Evolutionary conservation across 1,139 yeast genomes (phyloP), one percentile per base, ranked within the genome.

Genomic region (Suhomyces taliae): DNA sequence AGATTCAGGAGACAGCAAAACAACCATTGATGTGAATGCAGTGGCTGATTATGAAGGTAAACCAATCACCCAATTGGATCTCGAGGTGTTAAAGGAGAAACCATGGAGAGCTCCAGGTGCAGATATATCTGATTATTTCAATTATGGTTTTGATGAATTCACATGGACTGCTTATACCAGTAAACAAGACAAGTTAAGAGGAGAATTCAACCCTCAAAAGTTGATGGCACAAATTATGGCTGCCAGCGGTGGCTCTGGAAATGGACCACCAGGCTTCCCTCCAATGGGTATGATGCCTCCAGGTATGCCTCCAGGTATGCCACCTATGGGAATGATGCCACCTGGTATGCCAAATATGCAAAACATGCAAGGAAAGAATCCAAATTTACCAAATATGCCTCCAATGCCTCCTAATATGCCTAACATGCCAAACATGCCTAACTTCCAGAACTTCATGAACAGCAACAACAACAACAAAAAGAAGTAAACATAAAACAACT

Each of bases 91-190:
- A 40, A 90, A 89, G 54, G 95, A 90, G 53, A 95, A 95, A 69
- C 99, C 99, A 3, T 93, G 99, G 99, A 79, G 99, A 61, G 85
- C 88, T 54, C 98, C 98, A 0, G 97, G 97, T 43, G 96, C 97
- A 3, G 97, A 93, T 66, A 73, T 89, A 38, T 82, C 96, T 3
- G 99, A 93, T 66, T 93, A 90, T 65, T 93, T 93, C 74, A 93
- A 93, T 67, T 93, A 85, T 60, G 99, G 99, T 2, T 93, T 93
- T 63, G 96, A 95, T 64, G 99, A 93, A 68, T 81, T 88, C 54
- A 87, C 97, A 12, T 93, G 99, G 99, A 83, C 88, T 44, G 91
- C 95, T 24, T 93, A 93, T 67, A 85, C 96, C 55, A 78, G 86
- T 44, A 90, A 90, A 64, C 97, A 91, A 62, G 97, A 90, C 65